Percentiles rank a stretch among this genome's conserved stretches.
phyloP scores from a whole-genome alignment of 139 green algal species.

The Micractinium sp. region DNA sequence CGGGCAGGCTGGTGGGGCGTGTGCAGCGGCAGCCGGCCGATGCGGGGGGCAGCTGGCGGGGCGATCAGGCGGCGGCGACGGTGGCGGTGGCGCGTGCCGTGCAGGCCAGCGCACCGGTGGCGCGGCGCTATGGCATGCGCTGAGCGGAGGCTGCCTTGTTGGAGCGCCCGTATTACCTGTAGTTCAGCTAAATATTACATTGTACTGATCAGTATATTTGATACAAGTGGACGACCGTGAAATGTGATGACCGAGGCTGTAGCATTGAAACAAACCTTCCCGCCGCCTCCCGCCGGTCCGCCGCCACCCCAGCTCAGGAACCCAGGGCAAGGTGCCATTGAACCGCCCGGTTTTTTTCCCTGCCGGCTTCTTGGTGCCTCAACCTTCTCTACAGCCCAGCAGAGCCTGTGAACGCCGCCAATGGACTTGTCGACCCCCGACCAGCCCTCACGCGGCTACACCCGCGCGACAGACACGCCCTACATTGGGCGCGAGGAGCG shows the following conservation, averaged over 20 bases:
- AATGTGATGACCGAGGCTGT: not conserved
- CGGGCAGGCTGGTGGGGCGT: not conserved
- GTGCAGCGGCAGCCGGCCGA: not conserved
- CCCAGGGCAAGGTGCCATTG: no score
- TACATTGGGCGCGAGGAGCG: constrained; percentile 9
- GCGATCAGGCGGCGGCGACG: not conserved
- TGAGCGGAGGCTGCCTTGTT: not conserved
- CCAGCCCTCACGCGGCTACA: no score
- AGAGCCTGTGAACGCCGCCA: no score
- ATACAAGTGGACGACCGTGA: not conserved
- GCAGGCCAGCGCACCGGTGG: not conserved
- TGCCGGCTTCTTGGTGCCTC: no score
- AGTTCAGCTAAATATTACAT: not conserved
- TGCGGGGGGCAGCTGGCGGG: not conserved
- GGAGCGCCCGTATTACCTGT: no score
- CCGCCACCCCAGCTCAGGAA: no score
- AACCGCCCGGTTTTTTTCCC: no score
- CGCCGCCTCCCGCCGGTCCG: no score
- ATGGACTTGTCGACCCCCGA: no score
- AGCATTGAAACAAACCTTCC: no score
- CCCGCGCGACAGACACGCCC: not conserved
- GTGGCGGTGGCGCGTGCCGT: not conserved
- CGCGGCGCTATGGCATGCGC: not conserved
- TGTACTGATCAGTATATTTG: no score
- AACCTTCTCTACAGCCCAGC: no score